Base-by-base conservation (phyloP, 139 green algal genomes). In the Cymbomonas tetramitiformis region DNA sequence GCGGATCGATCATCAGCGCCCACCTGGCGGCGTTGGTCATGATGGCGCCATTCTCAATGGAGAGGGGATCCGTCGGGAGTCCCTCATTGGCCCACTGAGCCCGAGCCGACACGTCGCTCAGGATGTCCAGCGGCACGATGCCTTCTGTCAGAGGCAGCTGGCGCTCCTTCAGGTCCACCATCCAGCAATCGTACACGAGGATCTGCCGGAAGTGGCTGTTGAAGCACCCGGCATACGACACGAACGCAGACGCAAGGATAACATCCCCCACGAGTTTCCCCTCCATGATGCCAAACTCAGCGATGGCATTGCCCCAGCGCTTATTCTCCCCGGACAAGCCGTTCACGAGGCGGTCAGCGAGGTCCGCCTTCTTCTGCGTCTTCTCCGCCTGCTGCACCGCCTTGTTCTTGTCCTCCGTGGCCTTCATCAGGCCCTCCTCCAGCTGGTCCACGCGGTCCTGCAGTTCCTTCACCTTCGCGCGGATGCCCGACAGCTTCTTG, bases 1-100 rank as follows among this genome's bases (percentile, higher is more conserved):
- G n/a, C n/a, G n/a, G n/a, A n/a, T n/a, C n/a, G n/a, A 95, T 88
- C 67, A 95, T 83, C 19, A 95, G 72, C 4, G 74, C 61, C 80
- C 79, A 93, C 15, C 86, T 72, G 1, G 64, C 55, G 6, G 76
- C 74, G 39, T 70, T 79, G 24, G 58, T 78, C 64, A 95, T 83
- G 63, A 94, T 92, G 34, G 81, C 86, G 7, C 83, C 86, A 57
- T 95, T 95, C 66, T 94, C 84, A 8, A 90, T 52, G 5, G 70
- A 83, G 55, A 93, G 67, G 0, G 72, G 62, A 61, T 95, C 86
- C 0, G 72, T 81, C 23, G 79, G 83, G 53, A 95, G 70, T 8
- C 85, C 86, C 61, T 94, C 84, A 30, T 86, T 83, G 19, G 73
- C 70, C 85, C 85, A 94, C 26, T 73, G 40, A 3, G 76, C 81